These are phyloP conservation scores for Leccinum colubrinum DNA, from an alignment of 1,284 basidiomycete genomes.

Conservation along the genomic window DNA sequence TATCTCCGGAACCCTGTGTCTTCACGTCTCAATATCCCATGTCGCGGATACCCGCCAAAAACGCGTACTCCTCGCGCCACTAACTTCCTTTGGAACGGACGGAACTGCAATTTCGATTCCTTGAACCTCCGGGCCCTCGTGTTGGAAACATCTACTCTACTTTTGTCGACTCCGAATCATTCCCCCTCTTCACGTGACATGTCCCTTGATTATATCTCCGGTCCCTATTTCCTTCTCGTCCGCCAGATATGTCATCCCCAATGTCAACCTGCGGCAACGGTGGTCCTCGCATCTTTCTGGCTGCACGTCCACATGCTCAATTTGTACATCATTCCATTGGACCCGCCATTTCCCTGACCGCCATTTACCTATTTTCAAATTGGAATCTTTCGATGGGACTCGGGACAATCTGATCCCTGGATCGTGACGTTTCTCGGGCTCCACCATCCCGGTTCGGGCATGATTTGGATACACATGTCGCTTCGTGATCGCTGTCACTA, in stretches of 20 bases:
- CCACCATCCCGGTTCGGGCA: constrained; percentile 1
- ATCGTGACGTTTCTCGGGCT: constrained; percentile 3
- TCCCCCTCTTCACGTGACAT: constrained; percentile 1
- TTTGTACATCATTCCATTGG: constrained; percentile 7
- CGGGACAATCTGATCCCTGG: constrained; percentile 7
- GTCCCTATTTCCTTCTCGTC: not conserved
- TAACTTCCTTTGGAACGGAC: constrained; percentile 12
- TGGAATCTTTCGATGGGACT: constrained; percentile 12
- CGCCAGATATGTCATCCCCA: not conserved
- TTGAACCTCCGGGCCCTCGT: constrained; percentile 29
- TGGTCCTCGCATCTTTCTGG: constrained; percentile 2
- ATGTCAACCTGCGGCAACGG: constrained; percentile 8
- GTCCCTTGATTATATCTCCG: not conserved
- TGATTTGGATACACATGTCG: not conserved
- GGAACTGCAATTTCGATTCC: constrained; percentile 27
- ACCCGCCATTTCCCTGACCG: constrained; percentile 2
- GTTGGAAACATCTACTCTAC: constrained; percentile 8
- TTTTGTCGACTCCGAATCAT: constrained; percentile 7
- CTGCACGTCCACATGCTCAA: not conserved
- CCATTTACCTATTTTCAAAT: constrained; percentile 12
- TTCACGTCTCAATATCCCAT: constrained; percentile 10
- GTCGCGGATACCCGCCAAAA: constrained; percentile 3
- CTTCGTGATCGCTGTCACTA: constrained; percentile 7
- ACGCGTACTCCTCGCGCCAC: constrained; percentile 4
- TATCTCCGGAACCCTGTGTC: constrained; percentile 19